Base-by-base conservation (phyloP, 441 rosid species). In the Euphorbia celastroides region DNA sequence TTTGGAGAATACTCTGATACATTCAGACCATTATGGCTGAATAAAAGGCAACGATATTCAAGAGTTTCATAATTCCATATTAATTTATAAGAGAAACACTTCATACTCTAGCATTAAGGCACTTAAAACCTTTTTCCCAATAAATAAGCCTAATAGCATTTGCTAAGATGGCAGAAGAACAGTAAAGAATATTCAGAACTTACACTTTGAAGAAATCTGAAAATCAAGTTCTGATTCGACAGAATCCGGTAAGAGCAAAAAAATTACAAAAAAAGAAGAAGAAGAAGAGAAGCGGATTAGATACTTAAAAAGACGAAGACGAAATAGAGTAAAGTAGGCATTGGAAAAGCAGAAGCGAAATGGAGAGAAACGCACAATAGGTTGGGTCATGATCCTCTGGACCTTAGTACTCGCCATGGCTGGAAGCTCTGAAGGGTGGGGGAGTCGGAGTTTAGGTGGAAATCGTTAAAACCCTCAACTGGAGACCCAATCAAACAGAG, bases 151-250 rank as follows among this genome's bases (percentile, higher is more conserved):
- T 60, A 10, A 60, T 60, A 46, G 38, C n/a, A 62, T 52, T 3
- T 10, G 23, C 32, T 41, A 41, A 42, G 27, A 41, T 32, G n/a
- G 32, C 6, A 62, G 65, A 32, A 23, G 13, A 62, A 32, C 54
- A 8, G 3, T 38, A 38, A 3, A 38, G 11, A 50, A 16, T 46
- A 23, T 22, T 42, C 17, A 22, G 9, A 6, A 79, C 95, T 84
- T 74, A 92, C 96, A 32, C 92, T 89, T 75, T 89, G 96, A n/a
- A 89, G 96, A 74, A 88, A 88, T 86, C 96, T 85, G 81, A 92
- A 92, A 70, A 89, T 92, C 78, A 88, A 77, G 82, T 92, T 92
- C 93, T 92, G 86, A 23, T 55, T 63, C 32, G 42, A 25, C n/a
- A 34, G 38, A 34, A 36, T 42, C n/a, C 50, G 32, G 50, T 6